Base-by-base conservation (phyloP, 768 basidiomycete genomes). In the Cubamyces lactineus region DNA sequence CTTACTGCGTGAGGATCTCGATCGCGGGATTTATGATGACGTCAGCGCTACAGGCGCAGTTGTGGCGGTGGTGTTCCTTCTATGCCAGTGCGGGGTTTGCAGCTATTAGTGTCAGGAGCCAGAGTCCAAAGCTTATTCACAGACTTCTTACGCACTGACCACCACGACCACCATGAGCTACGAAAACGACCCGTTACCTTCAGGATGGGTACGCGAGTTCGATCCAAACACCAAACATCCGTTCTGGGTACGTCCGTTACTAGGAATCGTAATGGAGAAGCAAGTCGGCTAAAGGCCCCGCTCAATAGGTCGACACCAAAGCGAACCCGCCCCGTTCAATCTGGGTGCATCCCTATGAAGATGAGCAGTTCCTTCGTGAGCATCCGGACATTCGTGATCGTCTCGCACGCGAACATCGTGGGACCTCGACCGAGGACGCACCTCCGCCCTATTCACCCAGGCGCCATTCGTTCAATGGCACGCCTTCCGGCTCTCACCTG, bases 261-360 rank as follows among this genome's bases (percentile, higher is more conserved):
- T n/a, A 7, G 2, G 21, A 24, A 2, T n/a, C 41, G 12, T 16
- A 19, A 9, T 38, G n/a, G 17, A n/a, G 30, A 38, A 58, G 46
- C 6, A 12, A 1, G n/a, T 21, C 40, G 16, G n/a, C 48, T 56
- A n/a, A 62, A 38, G 30, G 21, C 43, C 28, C 47, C 51, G 34
- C 11, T 24, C 21, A 53, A 52, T 47, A 88, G 86, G 85, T 89
- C 17, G 86, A 91, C 62, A 89, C 87, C 0, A 77, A 74, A 59
- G 82, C 84, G 0, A 76, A 71, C 8, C 89, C 90, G 8, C 84
- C 87, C 1, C 82, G 89, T 0, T 79, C 84, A 0, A 89, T 85
- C 67, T 92, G 89, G 90, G 78, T 79, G 1, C 88, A 92, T 68
- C 89, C 90, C 1, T 83, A 83, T 60, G 86, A 90, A 58, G 88